Conservation (phyloP, 2,329 filamentous ascomycete species). For the Tolypocladium endophyticum region DNA sequence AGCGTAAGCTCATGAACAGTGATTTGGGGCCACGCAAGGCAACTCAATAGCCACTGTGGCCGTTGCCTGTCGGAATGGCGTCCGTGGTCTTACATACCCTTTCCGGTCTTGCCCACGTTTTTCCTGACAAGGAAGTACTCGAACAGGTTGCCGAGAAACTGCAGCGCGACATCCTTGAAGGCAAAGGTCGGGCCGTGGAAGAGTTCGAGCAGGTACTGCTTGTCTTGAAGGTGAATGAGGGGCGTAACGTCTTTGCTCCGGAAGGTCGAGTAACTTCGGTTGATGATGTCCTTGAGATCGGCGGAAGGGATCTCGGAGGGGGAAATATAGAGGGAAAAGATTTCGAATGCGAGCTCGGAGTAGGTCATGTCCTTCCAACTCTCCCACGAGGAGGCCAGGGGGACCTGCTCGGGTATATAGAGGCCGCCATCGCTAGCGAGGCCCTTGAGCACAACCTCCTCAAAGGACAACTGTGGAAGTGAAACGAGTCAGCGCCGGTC, state of each 20-base stretch:
- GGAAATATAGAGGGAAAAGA: slow-evolving; percentile 84
- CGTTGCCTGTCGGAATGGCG: neutral
- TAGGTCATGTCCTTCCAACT: slow-evolving; percentile 73
- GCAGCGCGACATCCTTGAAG: slow-evolving; percentile 93
- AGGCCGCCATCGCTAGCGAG: slow-evolving; percentile 79
- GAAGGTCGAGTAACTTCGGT: slow-evolving; percentile 83
- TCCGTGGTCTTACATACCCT: slow-evolving; percentile 22
- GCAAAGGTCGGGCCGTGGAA: slow-evolving; percentile 95
- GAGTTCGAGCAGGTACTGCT: slow-evolving; percentile 80
- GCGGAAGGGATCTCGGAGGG: slow-evolving; percentile 66
- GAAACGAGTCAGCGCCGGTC: neutral
- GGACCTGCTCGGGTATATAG: slow-evolving; percentile 79
- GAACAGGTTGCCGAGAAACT: slow-evolving; percentile 93
- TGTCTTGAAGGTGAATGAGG: slow-evolving; percentile 60
- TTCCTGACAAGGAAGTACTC: slow-evolving; percentile 73
- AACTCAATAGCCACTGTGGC: neutral
- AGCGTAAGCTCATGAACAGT: slow-evolving; percentile 8
- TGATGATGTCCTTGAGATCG: slow-evolving; percentile 76
- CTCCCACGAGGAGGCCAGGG: slow-evolving; percentile 22
- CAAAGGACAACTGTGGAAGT: slow-evolving; percentile 63
- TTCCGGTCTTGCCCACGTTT: slow-evolving; percentile 58
- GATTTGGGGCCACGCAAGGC: neutral
- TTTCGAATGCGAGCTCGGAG: slow-evolving; percentile 69
- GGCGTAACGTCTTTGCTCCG: slow-evolving; percentile 70
- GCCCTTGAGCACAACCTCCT: slow-evolving; percentile 82